These are phyloP conservation scores for Mycena pura DNA, from an alignment of 768 basidiomycete genomes.

Conservation along the genomic window DNA sequence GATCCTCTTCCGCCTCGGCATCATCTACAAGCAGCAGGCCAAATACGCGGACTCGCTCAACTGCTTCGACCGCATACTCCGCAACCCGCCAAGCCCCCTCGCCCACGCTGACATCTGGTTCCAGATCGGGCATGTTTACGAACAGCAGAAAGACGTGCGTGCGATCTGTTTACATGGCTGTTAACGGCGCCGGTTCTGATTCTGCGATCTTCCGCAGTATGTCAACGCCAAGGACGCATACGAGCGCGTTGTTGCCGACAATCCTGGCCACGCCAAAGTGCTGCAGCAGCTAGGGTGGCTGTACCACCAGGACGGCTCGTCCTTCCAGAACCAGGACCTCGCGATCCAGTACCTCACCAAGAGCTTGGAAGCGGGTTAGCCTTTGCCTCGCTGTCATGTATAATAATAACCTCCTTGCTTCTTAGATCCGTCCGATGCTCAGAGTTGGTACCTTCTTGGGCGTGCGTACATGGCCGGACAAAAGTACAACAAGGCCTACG, in stretches of 20 bases:
- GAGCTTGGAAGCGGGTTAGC: constrained; percentile 87
- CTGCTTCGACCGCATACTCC: constrained; percentile 96
- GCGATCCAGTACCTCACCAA: constrained; percentile 95
- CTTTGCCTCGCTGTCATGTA: neutral
- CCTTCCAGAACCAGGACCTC: constrained; percentile 94
- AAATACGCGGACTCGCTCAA: constrained; percentile 88
- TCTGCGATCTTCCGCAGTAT: constrained; percentile 58
- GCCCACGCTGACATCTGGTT: constrained; percentile 99
- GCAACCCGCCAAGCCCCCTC: constrained; percentile 93
- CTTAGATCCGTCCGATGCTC: constrained; percentile 90
- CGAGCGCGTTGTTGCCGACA: constrained; percentile 92
- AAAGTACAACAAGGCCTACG: constrained; percentile 99
- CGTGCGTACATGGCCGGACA: constrained; percentile 98
- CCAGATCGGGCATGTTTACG: constrained; percentile 98
- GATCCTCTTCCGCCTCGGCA: constrained; percentile 96
- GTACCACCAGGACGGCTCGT: constrained; percentile 93
- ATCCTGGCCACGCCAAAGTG: constrained; percentile 95
- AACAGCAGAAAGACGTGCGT: constrained; percentile 93
- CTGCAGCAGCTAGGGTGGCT: constrained; percentile 98
- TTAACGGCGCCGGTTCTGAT: constrained; percentile 24
- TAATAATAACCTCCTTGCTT: constrained; percentile 4
- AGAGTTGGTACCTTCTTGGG: constrained; percentile 98
- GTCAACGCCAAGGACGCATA: constrained; percentile 92
- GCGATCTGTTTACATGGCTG: neutral
- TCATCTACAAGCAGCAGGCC: constrained; percentile 99